Evolutionary conservation across 2,329 filamentous ascomycete species (phyloP).

Genomic region (Alternaria sp.): DNA sequence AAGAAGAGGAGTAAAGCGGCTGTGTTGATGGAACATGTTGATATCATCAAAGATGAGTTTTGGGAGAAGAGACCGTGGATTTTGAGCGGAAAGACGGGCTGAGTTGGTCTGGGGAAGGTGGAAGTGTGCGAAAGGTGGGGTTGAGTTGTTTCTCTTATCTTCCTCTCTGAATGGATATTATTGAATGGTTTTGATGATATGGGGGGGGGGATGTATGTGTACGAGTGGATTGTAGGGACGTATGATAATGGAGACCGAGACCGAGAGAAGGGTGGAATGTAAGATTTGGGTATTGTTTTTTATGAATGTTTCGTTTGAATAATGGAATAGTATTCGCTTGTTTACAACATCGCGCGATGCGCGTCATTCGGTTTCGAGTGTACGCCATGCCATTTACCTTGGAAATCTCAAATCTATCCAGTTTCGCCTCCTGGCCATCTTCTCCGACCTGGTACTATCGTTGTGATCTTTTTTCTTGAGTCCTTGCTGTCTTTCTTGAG

Average conservation of each 20-base stretch:
- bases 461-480: not conserved
- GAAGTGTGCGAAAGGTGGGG: not conserved
- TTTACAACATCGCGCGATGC: not conserved
- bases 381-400: not conserved
- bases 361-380: not conserved
- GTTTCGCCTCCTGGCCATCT: not conserved
- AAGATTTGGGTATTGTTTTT: not conserved
- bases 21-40: conserved; percentile 83
- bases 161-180: not conserved
- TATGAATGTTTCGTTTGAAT: not conserved
- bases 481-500: not conserved
- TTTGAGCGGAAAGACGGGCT: conserved; percentile 50
- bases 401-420: not conserved
- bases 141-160: not conserved
- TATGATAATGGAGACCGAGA: not conserved
- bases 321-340: not conserved
- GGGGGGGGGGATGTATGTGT: not conserved
- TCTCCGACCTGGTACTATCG: not conserved
- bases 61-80: conserved; percentile 87
- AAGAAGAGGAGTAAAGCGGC: conserved; percentile 82
- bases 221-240: not conserved
- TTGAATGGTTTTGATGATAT: not conserved
- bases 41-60: conserved; percentile 95
- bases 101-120: not conserved
- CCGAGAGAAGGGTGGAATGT: not conserved